phyloP scores from a whole-genome alignment of 169 alveolate species.

The Plasmodium blacklocki region DNA sequence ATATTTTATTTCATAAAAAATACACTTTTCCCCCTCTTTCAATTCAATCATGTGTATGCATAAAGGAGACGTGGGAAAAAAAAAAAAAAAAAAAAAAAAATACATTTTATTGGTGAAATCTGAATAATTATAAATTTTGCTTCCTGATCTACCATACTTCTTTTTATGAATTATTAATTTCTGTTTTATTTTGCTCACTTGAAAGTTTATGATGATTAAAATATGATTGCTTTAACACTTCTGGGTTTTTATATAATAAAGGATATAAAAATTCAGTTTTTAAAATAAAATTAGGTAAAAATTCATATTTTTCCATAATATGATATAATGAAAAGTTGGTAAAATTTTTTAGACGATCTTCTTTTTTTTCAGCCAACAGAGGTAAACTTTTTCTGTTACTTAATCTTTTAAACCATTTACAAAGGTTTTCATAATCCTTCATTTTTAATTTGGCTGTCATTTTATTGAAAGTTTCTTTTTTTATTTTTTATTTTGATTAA shows the following conservation, averaged over 20 bases:
- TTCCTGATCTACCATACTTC: too few species aligned
- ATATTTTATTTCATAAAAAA: too few species aligned
- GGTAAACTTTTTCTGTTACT: slow-evolving; percentile 51
- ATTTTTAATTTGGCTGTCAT: slow-evolving; percentile 34
- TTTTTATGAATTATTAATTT: too few species aligned
- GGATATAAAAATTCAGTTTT: slow-evolving; percentile 62
- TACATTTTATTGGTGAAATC: too few species aligned
- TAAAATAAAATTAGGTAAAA: slow-evolving; percentile 49
- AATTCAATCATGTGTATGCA: too few species aligned
- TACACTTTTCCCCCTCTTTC: too few species aligned
- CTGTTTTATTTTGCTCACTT: slow-evolving; percentile 5
- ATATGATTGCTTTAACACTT: slow-evolving; percentile 44
- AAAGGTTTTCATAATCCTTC: slow-evolving; percentile 57
- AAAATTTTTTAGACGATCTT: slow-evolving; percentile 53
- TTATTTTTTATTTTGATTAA: not conserved
- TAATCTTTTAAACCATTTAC: slow-evolving; percentile 61
- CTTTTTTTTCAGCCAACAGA: slow-evolving; percentile 57
- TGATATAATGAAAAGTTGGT: slow-evolving; percentile 70
- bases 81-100: too few species aligned
- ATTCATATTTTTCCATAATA: slow-evolving; percentile 72
- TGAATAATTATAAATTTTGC: too few species aligned
- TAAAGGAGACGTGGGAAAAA: too few species aligned
- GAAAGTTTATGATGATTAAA: slow-evolving; percentile 61
- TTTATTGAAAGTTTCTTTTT: not conserved
- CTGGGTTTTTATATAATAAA: slow-evolving; percentile 41